A percentile compares a stretch with the other conserved stretches of the same genome.
phyloP scores from a whole-genome alignment of 2,329 filamentous ascomycete species.

The Neoascochyta sp. region DNA sequence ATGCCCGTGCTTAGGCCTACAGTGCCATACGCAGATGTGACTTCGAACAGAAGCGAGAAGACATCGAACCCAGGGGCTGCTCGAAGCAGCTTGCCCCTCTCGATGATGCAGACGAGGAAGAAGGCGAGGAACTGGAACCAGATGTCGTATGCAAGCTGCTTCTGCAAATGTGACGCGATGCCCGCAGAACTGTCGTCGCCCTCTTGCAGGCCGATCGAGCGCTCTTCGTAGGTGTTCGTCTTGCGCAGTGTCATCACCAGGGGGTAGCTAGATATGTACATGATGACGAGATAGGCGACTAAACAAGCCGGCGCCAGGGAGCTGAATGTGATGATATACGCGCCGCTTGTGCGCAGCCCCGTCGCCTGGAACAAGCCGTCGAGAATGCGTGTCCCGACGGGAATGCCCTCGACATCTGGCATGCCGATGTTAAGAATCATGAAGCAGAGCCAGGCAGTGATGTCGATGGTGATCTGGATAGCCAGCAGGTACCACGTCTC shows the following conservation, averaged over 20 bases:
- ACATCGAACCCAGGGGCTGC: slow-evolving; percentile 29
- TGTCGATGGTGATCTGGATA: slow-evolving; percentile 58
- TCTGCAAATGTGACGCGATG: slow-evolving; percentile 52
- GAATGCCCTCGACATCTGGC: slow-evolving; percentile 51
- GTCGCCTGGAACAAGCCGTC: slow-evolving; percentile 64
- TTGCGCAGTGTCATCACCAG: slow-evolving; percentile 62
- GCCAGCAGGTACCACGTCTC: slow-evolving; percentile 65
- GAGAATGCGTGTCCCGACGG: slow-evolving; percentile 53
- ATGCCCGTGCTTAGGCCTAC: slow-evolving; percentile 60
- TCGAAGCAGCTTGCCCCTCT: slow-evolving; percentile 52
- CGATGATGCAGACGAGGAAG: slow-evolving; percentile 58
- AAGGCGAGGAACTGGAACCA: slow-evolving; percentile 63
- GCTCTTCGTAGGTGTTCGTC: slow-evolving; percentile 69
- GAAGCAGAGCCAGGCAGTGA: slow-evolving; percentile 63
- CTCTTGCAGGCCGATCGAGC: slow-evolving; percentile 59
- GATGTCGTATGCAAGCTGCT: slow-evolving; percentile 63
- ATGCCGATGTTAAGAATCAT: slow-evolving; percentile 64
- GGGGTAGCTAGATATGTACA: slow-evolving; percentile 64
- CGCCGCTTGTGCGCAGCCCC: slow-evolving; percentile 60
- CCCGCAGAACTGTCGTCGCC: slow-evolving; percentile 12
- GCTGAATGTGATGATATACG: slow-evolving; percentile 61
- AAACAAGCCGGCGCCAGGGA: slow-evolving; percentile 55
- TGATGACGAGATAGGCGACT: slow-evolving; percentile 60
- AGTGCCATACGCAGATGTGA: slow-evolving; percentile 57
- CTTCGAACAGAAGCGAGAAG: slow-evolving; percentile 50